These are phyloP conservation scores for Agrocybe praecox DNA, from an alignment of 768 basidiomycete genomes.

Conservation along the genomic window DNA sequence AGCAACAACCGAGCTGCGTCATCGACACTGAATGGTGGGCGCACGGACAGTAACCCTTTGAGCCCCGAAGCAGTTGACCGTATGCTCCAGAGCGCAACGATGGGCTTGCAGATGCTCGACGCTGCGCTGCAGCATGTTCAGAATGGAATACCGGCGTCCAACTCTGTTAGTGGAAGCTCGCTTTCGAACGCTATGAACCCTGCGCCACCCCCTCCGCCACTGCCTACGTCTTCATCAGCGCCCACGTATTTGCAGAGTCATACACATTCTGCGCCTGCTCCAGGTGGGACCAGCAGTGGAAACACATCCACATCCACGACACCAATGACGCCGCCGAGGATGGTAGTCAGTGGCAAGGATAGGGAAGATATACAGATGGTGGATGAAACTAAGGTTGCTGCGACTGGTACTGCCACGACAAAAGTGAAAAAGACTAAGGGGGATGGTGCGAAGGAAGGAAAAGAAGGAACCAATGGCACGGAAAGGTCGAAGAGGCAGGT, in stretches of 20 bases:
- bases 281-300: background rate
- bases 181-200: conserved; percentile 14
- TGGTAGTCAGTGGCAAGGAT: background rate
- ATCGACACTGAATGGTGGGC: background rate
- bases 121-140: conserved; percentile 27
- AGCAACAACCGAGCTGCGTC: background rate
- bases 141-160: conserved; percentile 7
- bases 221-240: conserved; percentile 5
- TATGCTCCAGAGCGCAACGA: conserved; percentile 45
- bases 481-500: conserved; percentile 18
- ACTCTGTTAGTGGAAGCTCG: conserved; percentile 11
- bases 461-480: conserved; percentile 6
- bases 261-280: background rate
- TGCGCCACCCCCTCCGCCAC: conserved; percentile 1
- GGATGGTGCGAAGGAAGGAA: conserved; percentile 3
- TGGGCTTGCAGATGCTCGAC: conserved; percentile 49
- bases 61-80: conserved; percentile 37
- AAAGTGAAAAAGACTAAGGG: background rate
- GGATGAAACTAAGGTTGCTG: background rate
- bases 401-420: background rate
- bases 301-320: background rate
- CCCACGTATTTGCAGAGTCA: background rate
- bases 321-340: conserved; percentile 14
- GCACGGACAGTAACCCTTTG: conserved; percentile 3
- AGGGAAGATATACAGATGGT: conserved; percentile 13